Conservation (phyloP, 2,329 filamentous ascomycete species). For the Ophiostoma ips region DNA sequence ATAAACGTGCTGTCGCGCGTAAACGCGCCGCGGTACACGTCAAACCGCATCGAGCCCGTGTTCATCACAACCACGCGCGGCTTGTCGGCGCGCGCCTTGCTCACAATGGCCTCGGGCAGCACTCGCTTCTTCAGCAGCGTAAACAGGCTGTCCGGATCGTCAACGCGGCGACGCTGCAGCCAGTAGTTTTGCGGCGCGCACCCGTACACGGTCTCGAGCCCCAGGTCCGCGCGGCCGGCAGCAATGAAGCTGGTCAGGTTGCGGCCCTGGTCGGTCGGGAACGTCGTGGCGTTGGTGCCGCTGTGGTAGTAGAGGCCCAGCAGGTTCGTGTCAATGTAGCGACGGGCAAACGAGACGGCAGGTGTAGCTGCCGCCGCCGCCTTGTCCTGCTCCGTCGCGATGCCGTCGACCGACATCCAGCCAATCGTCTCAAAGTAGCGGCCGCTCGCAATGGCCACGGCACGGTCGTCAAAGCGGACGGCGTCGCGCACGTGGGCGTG, state of each 20-base stretch:
- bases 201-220: conserved; percentile 63
- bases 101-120: conserved; percentile 51
- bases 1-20: conserved; percentile 78
- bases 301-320: conserved; percentile 74
- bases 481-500: conserved; percentile 84
- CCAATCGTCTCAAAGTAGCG: conserved; percentile 92
- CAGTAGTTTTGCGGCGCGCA: conserved; percentile 71
- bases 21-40: conserved; percentile 85
- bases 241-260: conserved; percentile 59
- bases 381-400: conserved; percentile 18
- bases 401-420: conserved; percentile 73
- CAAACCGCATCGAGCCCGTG: conserved; percentile 84
- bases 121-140: conserved; percentile 66
- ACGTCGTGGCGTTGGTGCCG: conserved; percentile 54
- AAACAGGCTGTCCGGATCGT: conserved; percentile 61
- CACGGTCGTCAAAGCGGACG: conserved; percentile 60
- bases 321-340: conserved; percentile 91
- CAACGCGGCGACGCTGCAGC: conserved; percentile 68
- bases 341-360: conserved; percentile 45
- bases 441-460: conserved; percentile 72
- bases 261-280: conserved; percentile 60
- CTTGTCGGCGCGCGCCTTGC: conserved; percentile 31
- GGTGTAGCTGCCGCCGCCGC: conserved; percentile 3
- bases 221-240: conserved; percentile 52
- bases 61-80: conserved; percentile 68